Evolutionary conservation across 1,139 yeast genomes (phyloP).

Genomic region (Debaryomyces sp.): DNA sequence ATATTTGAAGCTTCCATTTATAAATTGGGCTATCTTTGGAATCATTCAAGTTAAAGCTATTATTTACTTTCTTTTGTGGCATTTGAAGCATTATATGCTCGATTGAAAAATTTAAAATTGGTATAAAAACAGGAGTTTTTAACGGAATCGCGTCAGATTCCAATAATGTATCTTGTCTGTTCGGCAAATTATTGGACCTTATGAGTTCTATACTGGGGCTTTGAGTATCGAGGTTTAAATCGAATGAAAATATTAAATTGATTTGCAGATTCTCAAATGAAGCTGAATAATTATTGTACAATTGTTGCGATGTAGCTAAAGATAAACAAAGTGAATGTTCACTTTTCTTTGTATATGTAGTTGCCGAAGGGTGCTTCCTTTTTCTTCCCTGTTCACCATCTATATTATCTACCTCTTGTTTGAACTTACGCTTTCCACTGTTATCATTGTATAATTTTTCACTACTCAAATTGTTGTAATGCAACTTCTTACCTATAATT

Average conservation of each 20-base stretch:
- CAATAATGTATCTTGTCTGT: conserved; percentile 1
- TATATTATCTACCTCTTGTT: conserved; percentile 1
- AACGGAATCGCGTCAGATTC: conserved; percentile 5
- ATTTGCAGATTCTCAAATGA: conserved; percentile 29
- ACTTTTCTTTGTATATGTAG: conserved; percentile 2
- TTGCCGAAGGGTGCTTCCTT: conserved; percentile 8
- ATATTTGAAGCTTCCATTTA: conserved; percentile 37
- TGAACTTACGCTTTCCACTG: conserved; percentile 14
- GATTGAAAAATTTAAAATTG: conserved; percentile 40
- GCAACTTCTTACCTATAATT: conserved; percentile 59
- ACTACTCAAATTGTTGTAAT: conserved; percentile 63
- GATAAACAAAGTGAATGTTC: conserved; percentile 22
- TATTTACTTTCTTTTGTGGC: conserved; percentile 28
- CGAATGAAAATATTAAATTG: conserved; percentile 61
- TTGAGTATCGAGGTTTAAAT: conserved; percentile 48
- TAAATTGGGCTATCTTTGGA: conserved; percentile 23
- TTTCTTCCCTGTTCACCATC: conserved; percentile 14
- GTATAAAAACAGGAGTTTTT: conserved; percentile 41
- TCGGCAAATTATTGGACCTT: conserved; percentile 17
- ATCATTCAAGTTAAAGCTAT: conserved; percentile 18
- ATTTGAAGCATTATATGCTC: conserved; percentile 34
- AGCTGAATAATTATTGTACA: conserved; percentile 40
- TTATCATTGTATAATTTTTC: conserved; percentile 55
- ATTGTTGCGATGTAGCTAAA: conserved; percentile 44
- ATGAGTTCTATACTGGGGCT: conserved; percentile 44